Percentiles rank a stretch among this genome's conserved stretches.
Evolutionary conservation across 2,329 filamentous ascomycete genomes (phyloP).

Genomic region (Penicillium corylophilum): DNA sequence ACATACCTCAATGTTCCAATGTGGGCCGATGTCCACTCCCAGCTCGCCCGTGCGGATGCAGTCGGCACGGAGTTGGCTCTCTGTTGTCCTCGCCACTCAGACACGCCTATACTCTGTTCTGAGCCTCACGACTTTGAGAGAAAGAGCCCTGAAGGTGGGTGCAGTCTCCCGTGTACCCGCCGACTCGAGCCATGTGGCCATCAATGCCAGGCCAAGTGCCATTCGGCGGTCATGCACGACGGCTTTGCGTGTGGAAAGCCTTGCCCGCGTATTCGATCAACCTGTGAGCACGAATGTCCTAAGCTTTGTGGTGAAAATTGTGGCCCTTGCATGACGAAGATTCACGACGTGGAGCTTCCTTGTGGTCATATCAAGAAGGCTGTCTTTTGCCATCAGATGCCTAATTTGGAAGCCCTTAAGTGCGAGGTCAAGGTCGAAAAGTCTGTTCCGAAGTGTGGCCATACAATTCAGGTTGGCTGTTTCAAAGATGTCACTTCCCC

Average conservation of each 20-base stretch:
- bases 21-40: conserved; percentile 11
- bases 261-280: conserved; percentile 9
- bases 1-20: conserved; percentile 10
- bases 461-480: conserved; percentile 3
- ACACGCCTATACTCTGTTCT: conserved; percentile 1
- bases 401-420: neutral
- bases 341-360: conserved; percentile 7
- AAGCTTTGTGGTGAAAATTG: conserved; percentile 11
- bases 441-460: conserved; percentile 1
- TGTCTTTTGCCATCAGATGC: conserved; percentile 4
- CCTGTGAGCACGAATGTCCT: conserved; percentile 7
- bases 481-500: conserved; percentile 2
- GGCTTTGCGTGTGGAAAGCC: conserved; percentile 5
- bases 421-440: conserved; percentile 6
- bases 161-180: conserved; percentile 5
- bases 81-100: conserved; percentile 7
- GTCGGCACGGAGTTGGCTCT: conserved; percentile 7
- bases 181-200: conserved; percentile 15
- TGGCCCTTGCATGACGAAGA: conserved; percentile 4
- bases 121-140: conserved; percentile 9
- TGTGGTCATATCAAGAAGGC: conserved; percentile 7
- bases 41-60: neutral
- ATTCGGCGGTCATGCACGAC: conserved; percentile 9
- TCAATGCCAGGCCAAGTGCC: conserved; percentile 12
- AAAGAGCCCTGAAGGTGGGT: conserved; percentile 11